A percentile compares a stretch with the other conserved stretches of the same genome.
phyloP scores from a whole-genome alignment of 2,329 filamentous ascomycete species.

The Pseudocercospora vitis region DNA sequence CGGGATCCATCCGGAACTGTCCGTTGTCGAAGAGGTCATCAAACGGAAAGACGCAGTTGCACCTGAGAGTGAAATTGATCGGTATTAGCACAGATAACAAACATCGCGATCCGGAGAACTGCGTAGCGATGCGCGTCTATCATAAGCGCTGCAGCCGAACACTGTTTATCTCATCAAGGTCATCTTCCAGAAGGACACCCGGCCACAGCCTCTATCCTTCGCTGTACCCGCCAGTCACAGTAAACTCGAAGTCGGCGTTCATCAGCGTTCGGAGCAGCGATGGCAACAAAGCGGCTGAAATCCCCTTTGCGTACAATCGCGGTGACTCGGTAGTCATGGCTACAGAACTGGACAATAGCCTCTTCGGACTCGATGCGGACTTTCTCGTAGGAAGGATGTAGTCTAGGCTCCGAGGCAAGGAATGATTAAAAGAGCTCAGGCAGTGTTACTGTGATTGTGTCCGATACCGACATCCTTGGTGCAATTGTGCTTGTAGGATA shows the following conservation, averaged over 20 bases:
- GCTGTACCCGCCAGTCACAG: too few relatives aligned
- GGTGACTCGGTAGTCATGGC: background rate
- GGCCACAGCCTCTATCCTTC: too few relatives aligned
- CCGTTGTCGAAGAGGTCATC: slow-evolving; percentile 14
- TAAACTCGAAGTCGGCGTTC: background rate
- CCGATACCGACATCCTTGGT: background rate
- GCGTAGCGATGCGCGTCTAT: too few relatives aligned
- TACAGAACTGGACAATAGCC: background rate
- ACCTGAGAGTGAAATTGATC: too few relatives aligned
- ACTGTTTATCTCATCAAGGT: too few relatives aligned
- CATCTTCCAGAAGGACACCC: too few relatives aligned
- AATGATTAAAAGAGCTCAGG: slow-evolving; percentile 5
- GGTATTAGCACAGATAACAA: too few relatives aligned
- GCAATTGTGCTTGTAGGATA: background rate
- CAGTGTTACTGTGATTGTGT: background rate
- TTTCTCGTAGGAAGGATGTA: background rate
- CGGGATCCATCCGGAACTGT: background rate
- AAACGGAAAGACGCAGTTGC: slow-evolving; percentile 11
- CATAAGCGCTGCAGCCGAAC: too few relatives aligned
- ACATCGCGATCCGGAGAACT: too few relatives aligned
- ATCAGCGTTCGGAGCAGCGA: slow-evolving; percentile 6
- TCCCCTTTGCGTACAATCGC: background rate
- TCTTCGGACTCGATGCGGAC: background rate
- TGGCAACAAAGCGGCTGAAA: slow-evolving; percentile 2
- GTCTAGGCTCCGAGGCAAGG: background rate